These are phyloP conservation scores for Corynespora cassiicola DNA, from an alignment of 2,329 filamentous ascomycete genomes.

Conservation along the genomic window DNA sequence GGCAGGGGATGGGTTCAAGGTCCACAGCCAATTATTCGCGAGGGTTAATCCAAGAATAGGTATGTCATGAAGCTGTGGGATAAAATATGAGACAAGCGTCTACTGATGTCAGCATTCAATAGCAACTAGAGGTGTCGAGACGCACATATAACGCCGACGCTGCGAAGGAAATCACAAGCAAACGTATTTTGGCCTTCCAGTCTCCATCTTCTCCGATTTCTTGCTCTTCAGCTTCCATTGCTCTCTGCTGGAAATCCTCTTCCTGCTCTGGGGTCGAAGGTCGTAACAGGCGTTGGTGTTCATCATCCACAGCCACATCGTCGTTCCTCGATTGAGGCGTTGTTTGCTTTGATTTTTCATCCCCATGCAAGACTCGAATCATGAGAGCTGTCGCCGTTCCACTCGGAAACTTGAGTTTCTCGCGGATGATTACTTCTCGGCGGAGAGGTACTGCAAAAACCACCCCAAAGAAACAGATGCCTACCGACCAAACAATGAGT, in stretches of 20 bases:
- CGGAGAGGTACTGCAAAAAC: conserved; percentile 93
- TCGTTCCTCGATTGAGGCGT: conserved; percentile 7
- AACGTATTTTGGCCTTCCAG: conserved; percentile 68
- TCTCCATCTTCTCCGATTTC: conserved; percentile 50
- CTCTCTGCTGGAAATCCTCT: conserved; percentile 18
- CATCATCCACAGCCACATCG: conserved; percentile 29
- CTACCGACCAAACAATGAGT: conserved; percentile 87
- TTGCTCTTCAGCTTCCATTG: conserved; percentile 26
- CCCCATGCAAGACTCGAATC: conserved; percentile 86
- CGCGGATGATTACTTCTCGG: conserved; percentile 88
- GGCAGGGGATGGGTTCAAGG: conserved; percentile 92
- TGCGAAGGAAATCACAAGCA: conserved; percentile 66
- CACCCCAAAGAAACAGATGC: conserved; percentile 94
- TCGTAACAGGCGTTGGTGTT: conserved; percentile 43
- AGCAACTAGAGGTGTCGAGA: too few species aligned
- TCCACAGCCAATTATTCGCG: conserved; percentile 89
- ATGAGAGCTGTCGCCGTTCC: conserved; percentile 94
- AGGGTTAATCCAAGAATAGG: conserved; percentile 81
- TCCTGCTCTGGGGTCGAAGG: conserved; percentile 22
- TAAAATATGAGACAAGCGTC: conserved; percentile 87
- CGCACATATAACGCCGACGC: conserved; percentile 61
- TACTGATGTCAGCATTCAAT: conserved; percentile 42
- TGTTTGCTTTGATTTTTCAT: conserved; percentile 31
- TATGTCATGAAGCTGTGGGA: conserved; percentile 83
- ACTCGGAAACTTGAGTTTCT: conserved; percentile 92